phyloP scores from a whole-genome alignment of 2,329 filamentous ascomycete species.

The Paraconiothyrium sp. region DNA sequence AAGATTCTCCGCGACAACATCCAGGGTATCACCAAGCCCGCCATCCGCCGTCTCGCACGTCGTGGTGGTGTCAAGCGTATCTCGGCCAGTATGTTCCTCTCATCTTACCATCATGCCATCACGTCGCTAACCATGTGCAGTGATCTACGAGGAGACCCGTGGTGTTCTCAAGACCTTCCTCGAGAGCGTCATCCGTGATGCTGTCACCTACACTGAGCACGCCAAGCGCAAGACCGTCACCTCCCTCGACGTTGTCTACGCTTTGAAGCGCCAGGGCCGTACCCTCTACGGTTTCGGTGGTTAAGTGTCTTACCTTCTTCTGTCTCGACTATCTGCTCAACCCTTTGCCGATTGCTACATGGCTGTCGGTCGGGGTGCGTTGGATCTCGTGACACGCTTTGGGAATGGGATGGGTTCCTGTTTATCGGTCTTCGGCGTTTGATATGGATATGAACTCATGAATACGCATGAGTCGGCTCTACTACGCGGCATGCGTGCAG shows the following conservation, averaged over 20 bases:
- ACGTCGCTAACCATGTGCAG: constrained; percentile 49
- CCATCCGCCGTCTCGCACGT: constrained; percentile 64
- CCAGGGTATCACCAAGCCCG: constrained; percentile 65
- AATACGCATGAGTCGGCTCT: constrained; percentile 8
- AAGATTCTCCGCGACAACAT: constrained; percentile 67
- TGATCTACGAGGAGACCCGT: constrained; percentile 83
- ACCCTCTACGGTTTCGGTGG: constrained; percentile 89
- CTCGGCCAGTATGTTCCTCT: constrained; percentile 56
- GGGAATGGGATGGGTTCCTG: constrained; percentile 14
- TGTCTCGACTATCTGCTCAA: constrained; percentile 23
- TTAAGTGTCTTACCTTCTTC: constrained; percentile 61
- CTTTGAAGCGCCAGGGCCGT: constrained; percentile 72
- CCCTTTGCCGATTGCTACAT: constrained; percentile 21
- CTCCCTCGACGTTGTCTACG: constrained; percentile 71
- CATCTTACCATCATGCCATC: constrained; percentile 6
- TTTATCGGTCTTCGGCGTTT: constrained; percentile 16
- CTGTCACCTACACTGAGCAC: constrained; percentile 81
- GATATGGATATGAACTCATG: constrained; percentile 11
- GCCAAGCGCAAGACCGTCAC: constrained; percentile 84
- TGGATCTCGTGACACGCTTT: constrained; percentile 27
- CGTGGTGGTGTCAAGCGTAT: constrained; percentile 65
- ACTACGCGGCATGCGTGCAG: neutral
- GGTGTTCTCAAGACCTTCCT: constrained; percentile 82
- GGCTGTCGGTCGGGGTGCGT: constrained; percentile 27
- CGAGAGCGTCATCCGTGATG: constrained; percentile 78